phyloP scores from a whole-genome alignment of 306 rosid genomes.

The Luffa aegyptiaca region DNA sequence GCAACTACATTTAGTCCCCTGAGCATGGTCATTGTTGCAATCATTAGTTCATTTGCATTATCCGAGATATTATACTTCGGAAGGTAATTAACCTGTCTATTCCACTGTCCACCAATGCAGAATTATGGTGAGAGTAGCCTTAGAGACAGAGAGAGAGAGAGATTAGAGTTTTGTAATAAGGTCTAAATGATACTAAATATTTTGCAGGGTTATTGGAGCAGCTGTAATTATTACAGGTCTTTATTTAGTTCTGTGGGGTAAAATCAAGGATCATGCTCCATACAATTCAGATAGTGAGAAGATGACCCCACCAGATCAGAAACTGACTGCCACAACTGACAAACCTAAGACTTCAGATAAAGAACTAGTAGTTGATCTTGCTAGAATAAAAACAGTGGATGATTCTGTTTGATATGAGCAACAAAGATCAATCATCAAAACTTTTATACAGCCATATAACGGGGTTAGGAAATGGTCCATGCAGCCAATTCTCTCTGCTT shows the following conservation, averaged over 20 bases:
- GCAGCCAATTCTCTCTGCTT: neutral
- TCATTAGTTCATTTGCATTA: slow-evolving; percentile 27
- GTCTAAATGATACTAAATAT: neutral
- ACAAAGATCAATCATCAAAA: neutral
- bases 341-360: neutral
- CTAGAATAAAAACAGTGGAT: slow-evolving; percentile 7
- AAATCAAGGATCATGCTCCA: slow-evolving; percentile 24
- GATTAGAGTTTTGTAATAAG: neutral
- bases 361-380: neutral
- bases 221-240: slow-evolving; percentile 30
- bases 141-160: neutral
- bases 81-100: slow-evolving; percentile 22
- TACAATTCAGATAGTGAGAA: neutral
- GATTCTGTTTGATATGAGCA: neutral
- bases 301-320: slow-evolving; percentile 8
- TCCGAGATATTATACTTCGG: slow-evolving; percentile 31
- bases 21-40: slow-evolving; percentile 36
- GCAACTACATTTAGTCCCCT: slow-evolving; percentile 38
- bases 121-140: neutral
- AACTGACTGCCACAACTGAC: neutral
- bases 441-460: neutral
- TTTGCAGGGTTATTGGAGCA: slow-evolving; percentile 37
- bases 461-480: neutral
- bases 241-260: slow-evolving; percentile 45
- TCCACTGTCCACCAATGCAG: neutral